Evolutionary conservation across 805 yeast species (phyloP).

Genomic region (Wickerhamomyces bovis): DNA sequence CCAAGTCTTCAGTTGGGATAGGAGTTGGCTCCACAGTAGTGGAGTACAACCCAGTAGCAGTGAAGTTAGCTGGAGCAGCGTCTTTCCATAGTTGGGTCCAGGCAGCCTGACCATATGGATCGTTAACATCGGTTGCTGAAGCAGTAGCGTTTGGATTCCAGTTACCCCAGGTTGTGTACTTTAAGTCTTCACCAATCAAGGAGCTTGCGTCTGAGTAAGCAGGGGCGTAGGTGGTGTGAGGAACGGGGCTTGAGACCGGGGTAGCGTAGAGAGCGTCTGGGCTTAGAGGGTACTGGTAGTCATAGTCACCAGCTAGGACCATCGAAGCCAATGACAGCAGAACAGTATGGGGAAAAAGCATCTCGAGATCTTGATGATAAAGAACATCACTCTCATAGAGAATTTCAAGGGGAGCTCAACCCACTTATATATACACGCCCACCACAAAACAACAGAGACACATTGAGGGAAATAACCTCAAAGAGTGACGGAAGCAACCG

Average conservation of each 20-base stretch:
- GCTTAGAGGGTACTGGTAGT: neutral
- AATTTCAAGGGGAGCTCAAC: neutral
- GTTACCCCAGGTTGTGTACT: neutral
- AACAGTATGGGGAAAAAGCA: neutral
- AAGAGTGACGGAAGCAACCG: neutral
- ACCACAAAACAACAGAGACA: no score
- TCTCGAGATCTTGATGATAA: neutral
- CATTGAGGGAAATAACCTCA: neutral
- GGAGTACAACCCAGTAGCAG: neutral
- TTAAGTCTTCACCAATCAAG: neutral
- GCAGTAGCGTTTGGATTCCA: slow-evolving; percentile 1
- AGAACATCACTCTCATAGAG: neutral
- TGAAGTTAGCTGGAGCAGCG: neutral
- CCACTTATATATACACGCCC: neutral
- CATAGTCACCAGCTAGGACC: neutral
- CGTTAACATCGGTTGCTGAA: neutral
- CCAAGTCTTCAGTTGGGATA: neutral
- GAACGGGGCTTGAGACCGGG: neutral
- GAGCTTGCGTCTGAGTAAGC: neutral
- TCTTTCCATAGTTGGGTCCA: neutral
- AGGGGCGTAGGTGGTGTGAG: neutral
- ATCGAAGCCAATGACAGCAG: neutral
- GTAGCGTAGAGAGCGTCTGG: neutral
- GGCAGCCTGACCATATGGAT: neutral
- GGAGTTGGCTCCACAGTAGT: neutral